These are phyloP conservation scores for Blastomyces percursus DNA, from an alignment of 2,329 filamentous ascomycete species.

Conservation along the genomic window DNA sequence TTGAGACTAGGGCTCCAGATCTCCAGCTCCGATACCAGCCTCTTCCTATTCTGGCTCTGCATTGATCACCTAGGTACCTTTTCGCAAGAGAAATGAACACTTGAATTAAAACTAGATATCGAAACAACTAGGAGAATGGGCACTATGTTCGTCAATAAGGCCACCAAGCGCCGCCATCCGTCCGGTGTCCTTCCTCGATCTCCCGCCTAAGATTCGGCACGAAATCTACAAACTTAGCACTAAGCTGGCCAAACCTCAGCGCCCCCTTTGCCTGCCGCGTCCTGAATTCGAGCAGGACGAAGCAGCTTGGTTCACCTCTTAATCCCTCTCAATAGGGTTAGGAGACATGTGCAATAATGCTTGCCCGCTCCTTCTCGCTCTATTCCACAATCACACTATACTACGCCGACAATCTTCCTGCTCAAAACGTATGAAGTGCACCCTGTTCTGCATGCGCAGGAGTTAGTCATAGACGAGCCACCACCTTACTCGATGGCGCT, in stretches of 20 bases:
- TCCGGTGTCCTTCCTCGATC: constrained; percentile 1
- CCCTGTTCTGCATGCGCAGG: constrained; percentile 20
- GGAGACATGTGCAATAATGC: background rate
- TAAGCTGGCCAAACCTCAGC: constrained; percentile 2
- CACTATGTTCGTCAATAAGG: background rate
- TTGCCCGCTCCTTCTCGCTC: background rate
- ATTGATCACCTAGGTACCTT: no score
- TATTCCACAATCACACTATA: background rate
- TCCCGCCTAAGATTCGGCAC: constrained; percentile 4
- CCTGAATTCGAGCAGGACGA: background rate
- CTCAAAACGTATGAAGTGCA: constrained; percentile 24
- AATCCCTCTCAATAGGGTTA: background rate
- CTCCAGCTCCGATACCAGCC: background rate
- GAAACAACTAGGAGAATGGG: background rate
- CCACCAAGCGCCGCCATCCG: background rate
- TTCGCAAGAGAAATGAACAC: background rate
- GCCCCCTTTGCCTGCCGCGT: background rate
- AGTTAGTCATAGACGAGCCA: constrained; percentile 18
- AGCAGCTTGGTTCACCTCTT: background rate
- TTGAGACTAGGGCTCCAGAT: background rate
- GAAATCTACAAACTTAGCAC: background rate
- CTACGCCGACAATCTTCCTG: constrained; percentile 25
- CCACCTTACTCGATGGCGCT: constrained; percentile 8
- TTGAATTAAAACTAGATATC: no score
- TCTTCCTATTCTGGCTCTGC: background rate